Evolutionary conservation across 1,284 basidiomycete species (phyloP), one percentile per base, ranked within the genome.

Genomic region (Wallemia hederae): DNA sequence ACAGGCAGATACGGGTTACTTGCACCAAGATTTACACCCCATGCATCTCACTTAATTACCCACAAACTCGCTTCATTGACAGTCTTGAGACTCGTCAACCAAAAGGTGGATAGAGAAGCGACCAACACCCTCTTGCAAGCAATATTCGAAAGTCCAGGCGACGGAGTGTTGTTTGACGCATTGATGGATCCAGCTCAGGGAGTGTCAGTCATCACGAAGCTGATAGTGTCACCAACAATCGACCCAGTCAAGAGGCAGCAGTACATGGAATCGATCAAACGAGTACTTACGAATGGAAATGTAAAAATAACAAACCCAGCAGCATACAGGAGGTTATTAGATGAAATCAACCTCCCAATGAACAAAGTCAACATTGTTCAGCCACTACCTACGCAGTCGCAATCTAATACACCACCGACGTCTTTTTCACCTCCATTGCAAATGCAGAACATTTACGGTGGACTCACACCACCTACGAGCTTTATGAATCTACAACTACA

Each of bases 41-140:
- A 98, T 70, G 77, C 98, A 33, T 87, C 87, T 1, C 90, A 96
- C 70, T 76, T 98, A 62, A 96, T 91, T 74, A 96, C 91, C 0
- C 94, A 99, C 76, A 98, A 98, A 74, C 73, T 98, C 63, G 92
- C 94, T 0, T 92, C 88, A 1, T 76, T 90, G 65, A 94, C 91
- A 0, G 87, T 98, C 33, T 75, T 97, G 64, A 78, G 91, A 66
- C 63, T 73, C 60, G 62, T 73, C 59, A 69, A 66, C 29, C 72
- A 73, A 62, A 64, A 63, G 15, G 61, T 65, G 3, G 72, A 73
- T 60, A 62, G 63, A 1, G 62, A 65, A 7, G 69, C 72, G 3
- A 65, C 68, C 14, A 59, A 65, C 24, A 64, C 66, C 29, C 59
- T 73, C 24, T 61, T 73, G 24, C 60, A 66, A 7, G 66, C 67